A percentile compares a stretch with the other conserved stretches of the same genome.
These are phyloP conservation scores for Fusarium haematococcum DNA, from an alignment of 2,329 filamentous ascomycete genomes.

Conservation along the genomic window DNA sequence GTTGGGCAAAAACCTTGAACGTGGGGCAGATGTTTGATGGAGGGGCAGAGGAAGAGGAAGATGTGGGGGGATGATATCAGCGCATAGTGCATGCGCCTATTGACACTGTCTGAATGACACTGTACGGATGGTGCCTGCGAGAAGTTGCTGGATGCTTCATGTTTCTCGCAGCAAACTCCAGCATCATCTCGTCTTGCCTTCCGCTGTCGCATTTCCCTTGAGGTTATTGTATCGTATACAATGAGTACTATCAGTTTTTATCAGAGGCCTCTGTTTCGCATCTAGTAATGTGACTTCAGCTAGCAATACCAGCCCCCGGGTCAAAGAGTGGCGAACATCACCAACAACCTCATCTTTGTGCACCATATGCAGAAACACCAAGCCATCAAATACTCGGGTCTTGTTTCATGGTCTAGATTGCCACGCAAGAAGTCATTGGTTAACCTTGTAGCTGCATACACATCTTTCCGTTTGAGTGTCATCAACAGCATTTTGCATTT, in stretches of 20 bases:
- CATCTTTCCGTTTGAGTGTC: not conserved
- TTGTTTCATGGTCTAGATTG: not conserved
- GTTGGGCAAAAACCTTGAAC: constrained; percentile 44
- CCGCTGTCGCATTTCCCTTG: not conserved
- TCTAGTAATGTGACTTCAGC: not conserved
- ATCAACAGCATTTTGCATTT: not conserved
- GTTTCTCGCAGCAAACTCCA: not conserved
- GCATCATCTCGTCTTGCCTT: not conserved
- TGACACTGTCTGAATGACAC: constrained; percentile 15
- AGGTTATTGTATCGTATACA: not conserved
- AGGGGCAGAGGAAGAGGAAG: constrained; percentile 41
- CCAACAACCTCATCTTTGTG: not conserved
- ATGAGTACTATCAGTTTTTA: too few species aligned
- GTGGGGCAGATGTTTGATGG: constrained; percentile 46
- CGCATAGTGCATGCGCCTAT: constrained; percentile 41
- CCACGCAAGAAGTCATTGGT: not conserved
- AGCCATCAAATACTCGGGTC: too few species aligned
- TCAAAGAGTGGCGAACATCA: not conserved
- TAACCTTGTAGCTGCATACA: not conserved
- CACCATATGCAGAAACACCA: not conserved
- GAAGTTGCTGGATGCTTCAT: constrained; percentile 31
- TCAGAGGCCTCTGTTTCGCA: not conserved
- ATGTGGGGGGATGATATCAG: constrained; percentile 45
- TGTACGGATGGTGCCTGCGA: constrained; percentile 25
- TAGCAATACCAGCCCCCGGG: not conserved